Evolutionary conservation across 2,329 filamentous ascomycete genomes (phyloP).

Genomic region (Domatiomyces catenatus): DNA sequence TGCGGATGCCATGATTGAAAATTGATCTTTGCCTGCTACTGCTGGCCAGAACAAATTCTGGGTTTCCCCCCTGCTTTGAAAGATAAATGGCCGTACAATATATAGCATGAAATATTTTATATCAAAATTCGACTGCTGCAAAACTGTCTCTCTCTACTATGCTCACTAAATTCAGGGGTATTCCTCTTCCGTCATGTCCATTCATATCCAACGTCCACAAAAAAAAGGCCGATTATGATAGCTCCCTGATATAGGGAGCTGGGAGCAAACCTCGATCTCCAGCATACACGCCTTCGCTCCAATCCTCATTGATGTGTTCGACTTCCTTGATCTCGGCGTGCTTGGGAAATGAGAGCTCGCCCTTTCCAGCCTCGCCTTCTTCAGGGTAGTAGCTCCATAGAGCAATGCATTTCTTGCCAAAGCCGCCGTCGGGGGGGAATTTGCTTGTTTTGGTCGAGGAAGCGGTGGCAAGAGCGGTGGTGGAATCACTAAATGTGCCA

Average conservation of each 20-base stretch:
- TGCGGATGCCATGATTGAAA: neutral
- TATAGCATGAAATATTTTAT: too few species aligned
- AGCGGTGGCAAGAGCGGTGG: constrained; percentile 4
- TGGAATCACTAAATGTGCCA: constrained; percentile 3
- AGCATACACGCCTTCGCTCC: constrained; percentile 78
- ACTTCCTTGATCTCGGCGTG: constrained; percentile 70
- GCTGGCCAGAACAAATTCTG: neutral
- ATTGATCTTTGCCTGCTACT: neutral
- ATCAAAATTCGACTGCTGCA: too few species aligned
- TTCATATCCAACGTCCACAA: neutral
- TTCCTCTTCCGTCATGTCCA: neutral
- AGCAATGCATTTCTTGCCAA: constrained; percentile 48
- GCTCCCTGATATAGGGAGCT: constrained; percentile 51
- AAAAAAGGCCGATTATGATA: constrained; percentile 13
- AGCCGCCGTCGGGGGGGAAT: constrained; percentile 63
- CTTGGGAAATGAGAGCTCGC: constrained; percentile 66
- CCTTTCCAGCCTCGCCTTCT: constrained; percentile 30
- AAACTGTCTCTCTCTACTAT: neutral
- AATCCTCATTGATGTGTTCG: constrained; percentile 79
- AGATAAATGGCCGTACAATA: too few species aligned
- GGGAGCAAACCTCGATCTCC: constrained; percentile 68
- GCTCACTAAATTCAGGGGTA: neutral
- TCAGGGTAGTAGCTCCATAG: constrained; percentile 67
- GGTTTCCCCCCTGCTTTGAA: too few species aligned
- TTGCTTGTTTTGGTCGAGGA: constrained; percentile 3